phyloP scores from a whole-genome alignment of 257 asterid genomes.

The Lithospermum erythrorhizon region DNA sequence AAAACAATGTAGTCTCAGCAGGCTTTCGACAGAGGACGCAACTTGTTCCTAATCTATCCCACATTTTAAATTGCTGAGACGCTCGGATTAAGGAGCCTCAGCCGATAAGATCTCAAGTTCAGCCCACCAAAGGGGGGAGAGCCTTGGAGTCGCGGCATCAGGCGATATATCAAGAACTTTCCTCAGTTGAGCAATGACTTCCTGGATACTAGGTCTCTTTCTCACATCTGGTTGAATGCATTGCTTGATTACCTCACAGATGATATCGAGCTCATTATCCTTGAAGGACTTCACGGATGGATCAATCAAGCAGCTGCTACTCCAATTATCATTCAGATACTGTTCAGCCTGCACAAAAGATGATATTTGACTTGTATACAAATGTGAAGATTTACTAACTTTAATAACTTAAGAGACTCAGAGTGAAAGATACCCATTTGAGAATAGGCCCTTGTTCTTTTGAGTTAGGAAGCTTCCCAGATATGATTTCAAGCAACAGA shows the following conservation, averaged over 20 bases:
- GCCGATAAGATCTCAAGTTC: constrained; percentile 90
- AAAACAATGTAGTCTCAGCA: no score
- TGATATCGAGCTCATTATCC: constrained; percentile 42
- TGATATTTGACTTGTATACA: background rate
- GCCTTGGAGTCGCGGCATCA: constrained; percentile 75
- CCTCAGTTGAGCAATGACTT: constrained; percentile 38
- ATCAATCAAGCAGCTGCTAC: constrained; percentile 38
- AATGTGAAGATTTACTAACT: background rate
- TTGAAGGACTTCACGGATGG: constrained; percentile 55
- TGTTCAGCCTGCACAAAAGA: constrained; percentile 38
- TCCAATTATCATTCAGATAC: constrained; percentile 42
- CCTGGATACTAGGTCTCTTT: constrained; percentile 56
- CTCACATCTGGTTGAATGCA: constrained; percentile 40
- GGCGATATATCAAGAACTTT: constrained; percentile 50
- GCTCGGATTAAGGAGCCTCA: constrained; percentile 49
- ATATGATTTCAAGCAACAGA: constrained; percentile 57
- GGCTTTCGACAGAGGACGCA: no score
- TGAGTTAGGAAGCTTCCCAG: constrained; percentile 56
- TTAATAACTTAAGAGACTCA: background rate
- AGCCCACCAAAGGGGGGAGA: constrained; percentile 99
- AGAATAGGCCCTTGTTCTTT: constrained; percentile 47
- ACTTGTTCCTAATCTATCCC: no score
- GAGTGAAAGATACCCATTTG: constrained; percentile 42
- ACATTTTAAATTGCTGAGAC: no score
- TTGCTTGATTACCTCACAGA: constrained; percentile 53